Base-by-base conservation (phyloP, 2,329 filamentous ascomycete genomes). In the Dactylellina parvicollis region DNA sequence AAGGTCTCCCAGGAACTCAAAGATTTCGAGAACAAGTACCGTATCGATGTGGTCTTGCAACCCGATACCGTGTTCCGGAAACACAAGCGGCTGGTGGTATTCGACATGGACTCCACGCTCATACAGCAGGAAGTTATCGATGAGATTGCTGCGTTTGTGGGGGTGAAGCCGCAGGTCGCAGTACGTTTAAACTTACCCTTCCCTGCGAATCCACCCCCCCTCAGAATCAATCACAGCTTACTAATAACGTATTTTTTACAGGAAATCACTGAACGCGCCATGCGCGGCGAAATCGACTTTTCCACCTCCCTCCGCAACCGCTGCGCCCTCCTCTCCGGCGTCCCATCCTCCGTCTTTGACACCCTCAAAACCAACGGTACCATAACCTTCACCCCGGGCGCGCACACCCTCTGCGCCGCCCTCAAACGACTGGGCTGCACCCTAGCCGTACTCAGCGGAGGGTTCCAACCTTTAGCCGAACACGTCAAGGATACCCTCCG, bases 121-220 rank as follows among this genome's bases (percentile, higher is more conserved):
- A 98, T 99, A 80, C 90, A 94, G 60, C 93, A 99, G 81, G 95
- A 99, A 83, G 93, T 97, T 73, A 98, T 99, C 79, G 95, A 99
- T 81, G 89, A 98, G 78, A 89, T 99, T 65, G 95, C 95, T 2
- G 88, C 90, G 60, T 90, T 90, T 36, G 87, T 96, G 1, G 91
- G 92, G 57, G 86, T 96, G n/a, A 88, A 92, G 77, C 88, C 88
- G 59, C 84, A 91, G 77, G 94, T 99, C 38, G 90, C 92, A 8
- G 88, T 83, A 79, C 32, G 71, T 54, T 14, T 26, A 20, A 24
- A 4, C 32, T 24, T 18, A 10, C 1, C n/a, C 22, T 7, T 20
- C 18, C 56, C 50, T 12, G 18, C 22, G 3, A 38, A 28, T 16
- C 9, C 20, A 20, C 4, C 4, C 24, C 20, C 30, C 12, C 30